phyloP scores from a whole-genome alignment of 2,329 filamentous ascomycete species.

The Calonectria pauciramosa region DNA sequence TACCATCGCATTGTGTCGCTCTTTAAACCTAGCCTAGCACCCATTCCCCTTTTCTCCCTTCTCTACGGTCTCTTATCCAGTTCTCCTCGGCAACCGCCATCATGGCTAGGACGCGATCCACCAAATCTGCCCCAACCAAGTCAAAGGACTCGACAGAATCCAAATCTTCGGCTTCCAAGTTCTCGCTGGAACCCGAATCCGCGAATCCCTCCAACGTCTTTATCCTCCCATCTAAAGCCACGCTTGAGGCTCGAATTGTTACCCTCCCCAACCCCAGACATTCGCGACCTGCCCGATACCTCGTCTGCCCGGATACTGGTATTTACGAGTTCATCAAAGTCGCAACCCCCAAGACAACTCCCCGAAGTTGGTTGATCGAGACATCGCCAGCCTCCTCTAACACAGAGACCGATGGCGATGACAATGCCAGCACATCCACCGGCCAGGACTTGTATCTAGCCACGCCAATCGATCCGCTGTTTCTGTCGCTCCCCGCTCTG shows the following conservation, averaged over 20 bases:
- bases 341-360: conserved; percentile 64
- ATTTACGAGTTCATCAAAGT: conserved; percentile 76
- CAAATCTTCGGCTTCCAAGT: conserved; percentile 53
- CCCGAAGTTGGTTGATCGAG: conserved; percentile 75
- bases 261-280: conserved; percentile 72
- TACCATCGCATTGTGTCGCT: neutral
- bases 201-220: conserved; percentile 68
- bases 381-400: conserved; percentile 31
- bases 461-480: conserved; percentile 86
- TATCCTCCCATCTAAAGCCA: conserved; percentile 70
- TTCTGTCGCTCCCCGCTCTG: conserved; percentile 84
- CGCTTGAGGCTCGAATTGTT: conserved; percentile 68
- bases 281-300: conserved; percentile 68
- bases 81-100: neutral
- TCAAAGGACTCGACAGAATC: conserved; percentile 46
- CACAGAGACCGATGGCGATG: conserved; percentile 33
- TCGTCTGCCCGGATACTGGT: conserved; percentile 72
- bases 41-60: neutral
- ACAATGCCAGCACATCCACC: conserved; percentile 63
- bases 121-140: conserved; percentile 49
- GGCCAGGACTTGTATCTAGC: conserved; percentile 84
- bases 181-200: conserved; percentile 56
- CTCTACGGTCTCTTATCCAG: neutral
- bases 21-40: neutral
- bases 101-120: conserved; percentile 67